Percentiles rank a stretch among this genome's conserved stretches.
Evolutionary conservation across 768 basidiomycete species (phyloP).

Genomic region (Gloeophyllum trabeum): DNA sequence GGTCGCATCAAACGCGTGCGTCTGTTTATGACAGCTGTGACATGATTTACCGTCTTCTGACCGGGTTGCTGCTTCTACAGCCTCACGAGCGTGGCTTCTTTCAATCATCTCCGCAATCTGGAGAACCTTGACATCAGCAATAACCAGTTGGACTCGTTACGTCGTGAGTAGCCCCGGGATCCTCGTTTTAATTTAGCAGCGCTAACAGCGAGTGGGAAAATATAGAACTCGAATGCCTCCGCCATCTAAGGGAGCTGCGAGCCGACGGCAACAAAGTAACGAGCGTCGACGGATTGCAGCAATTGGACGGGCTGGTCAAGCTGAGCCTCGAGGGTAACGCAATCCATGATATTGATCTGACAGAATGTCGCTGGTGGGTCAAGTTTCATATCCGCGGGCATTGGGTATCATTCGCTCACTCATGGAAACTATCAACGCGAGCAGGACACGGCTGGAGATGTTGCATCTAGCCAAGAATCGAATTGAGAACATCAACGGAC

Average conservation of each 20-base stretch:
- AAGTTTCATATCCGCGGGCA: slow-evolving; percentile 7
- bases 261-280: slow-evolving; percentile 81
- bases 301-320: slow-evolving; percentile 74
- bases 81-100: slow-evolving; percentile 80
- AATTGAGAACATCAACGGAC: slow-evolving; percentile 43
- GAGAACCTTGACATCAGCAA: slow-evolving; percentile 85
- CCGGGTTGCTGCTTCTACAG: slow-evolving; percentile 23
- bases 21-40: slow-evolving; percentile 11
- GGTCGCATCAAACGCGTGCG: slow-evolving; percentile 65
- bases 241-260: slow-evolving; percentile 78
- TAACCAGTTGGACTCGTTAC: slow-evolving; percentile 82
- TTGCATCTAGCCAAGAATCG: slow-evolving; percentile 74
- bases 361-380: slow-evolving; percentile 56
- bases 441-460: slow-evolving; percentile 54
- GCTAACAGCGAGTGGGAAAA: slow-evolving; percentile 4
- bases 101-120: slow-evolving; percentile 75
- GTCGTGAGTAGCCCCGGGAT: slow-evolving; percentile 71
- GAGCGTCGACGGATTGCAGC: slow-evolving; percentile 64
- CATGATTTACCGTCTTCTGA: slow-evolving; percentile 3
- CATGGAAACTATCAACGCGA: not conserved
- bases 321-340: slow-evolving; percentile 72
- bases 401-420: slow-evolving; percentile 4
- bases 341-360: slow-evolving; percentile 51
- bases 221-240: slow-evolving; percentile 73
- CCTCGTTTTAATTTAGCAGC: slow-evolving; percentile 3